phyloP scores from a whole-genome alignment of 805 yeast genomes.

The Komagataella kurtzmanii region DNA sequence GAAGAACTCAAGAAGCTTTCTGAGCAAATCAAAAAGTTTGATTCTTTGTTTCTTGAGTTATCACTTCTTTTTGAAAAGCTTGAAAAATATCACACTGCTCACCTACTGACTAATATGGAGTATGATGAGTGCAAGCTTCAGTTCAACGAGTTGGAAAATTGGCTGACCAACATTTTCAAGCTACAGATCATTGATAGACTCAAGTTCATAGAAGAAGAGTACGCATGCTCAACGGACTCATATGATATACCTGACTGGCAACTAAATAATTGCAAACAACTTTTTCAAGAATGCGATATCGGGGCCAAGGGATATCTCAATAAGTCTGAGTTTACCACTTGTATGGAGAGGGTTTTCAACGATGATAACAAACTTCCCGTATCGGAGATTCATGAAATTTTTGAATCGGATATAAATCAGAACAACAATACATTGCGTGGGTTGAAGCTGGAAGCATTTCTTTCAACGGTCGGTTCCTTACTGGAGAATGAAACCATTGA shows the following conservation, averaged over 20 bases:
- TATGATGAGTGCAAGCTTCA: constrained; percentile 24
- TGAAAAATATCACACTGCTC: constrained; percentile 8
- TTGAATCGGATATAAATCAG: background rate
- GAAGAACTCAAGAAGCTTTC: constrained; percentile 18
- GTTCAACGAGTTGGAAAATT: constrained; percentile 19
- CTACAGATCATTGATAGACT: constrained; percentile 18
- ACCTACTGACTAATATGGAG: constrained; percentile 19
- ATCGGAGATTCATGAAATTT: background rate
- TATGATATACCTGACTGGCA: constrained; percentile 21
- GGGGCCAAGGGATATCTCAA: constrained; percentile 22
- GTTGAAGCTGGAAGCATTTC: background rate
- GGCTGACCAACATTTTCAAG: constrained; percentile 26
- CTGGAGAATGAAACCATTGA: background rate
- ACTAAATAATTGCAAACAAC: constrained; percentile 27
- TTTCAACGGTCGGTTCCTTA: background rate
- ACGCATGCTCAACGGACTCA: constrained; percentile 8
- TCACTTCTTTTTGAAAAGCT: background rate
- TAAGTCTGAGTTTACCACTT: constrained; percentile 22
- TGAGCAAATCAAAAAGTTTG: constrained; percentile 21
- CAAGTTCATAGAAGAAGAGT: constrained; percentile 9
- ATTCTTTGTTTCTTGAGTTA: constrained; percentile 13
- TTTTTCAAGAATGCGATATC: constrained; percentile 25
- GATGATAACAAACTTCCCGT: background rate
- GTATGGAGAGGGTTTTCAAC: background rate
- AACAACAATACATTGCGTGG: background rate